Evolutionary conservation across 2,329 filamentous ascomycete genomes (phyloP).

Genomic region (Pseudogymnoascus sp.): DNA sequence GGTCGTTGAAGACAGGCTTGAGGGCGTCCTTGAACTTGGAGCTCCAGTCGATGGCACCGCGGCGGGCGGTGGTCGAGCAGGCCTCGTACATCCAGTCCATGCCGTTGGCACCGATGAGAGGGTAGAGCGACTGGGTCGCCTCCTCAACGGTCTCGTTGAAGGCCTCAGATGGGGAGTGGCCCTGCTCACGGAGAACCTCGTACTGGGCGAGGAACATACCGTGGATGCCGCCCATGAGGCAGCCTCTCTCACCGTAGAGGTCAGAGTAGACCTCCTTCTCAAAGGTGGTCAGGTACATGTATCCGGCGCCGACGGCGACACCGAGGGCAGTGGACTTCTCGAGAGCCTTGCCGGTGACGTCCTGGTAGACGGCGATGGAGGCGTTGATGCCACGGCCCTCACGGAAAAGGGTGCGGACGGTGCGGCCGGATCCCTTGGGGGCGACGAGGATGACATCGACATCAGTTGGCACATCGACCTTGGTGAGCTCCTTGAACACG

Average conservation of each 20-base stretch:
- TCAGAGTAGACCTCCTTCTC: constrained; percentile 99
- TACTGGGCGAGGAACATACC: constrained; percentile 99
- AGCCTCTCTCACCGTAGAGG: constrained; percentile 98
- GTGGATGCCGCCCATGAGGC: constrained; percentile 99
- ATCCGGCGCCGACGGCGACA: constrained; percentile 93
- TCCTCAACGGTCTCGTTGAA: constrained; percentile 99
- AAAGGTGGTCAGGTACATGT: constrained; percentile 99
- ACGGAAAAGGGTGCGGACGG: constrained; percentile 96
- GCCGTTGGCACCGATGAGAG: constrained; percentile 90
- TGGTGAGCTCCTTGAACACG: constrained; percentile 99
- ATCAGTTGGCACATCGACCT: constrained; percentile 91
- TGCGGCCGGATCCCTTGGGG: constrained; percentile 97
- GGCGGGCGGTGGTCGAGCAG: constrained; percentile 96
- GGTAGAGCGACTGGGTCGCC: constrained; percentile 96
- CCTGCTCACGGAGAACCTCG: constrained; percentile 97
- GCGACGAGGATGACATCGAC: constrained; percentile 99
- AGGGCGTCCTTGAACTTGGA: constrained; percentile 94
- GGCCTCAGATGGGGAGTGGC: constrained; percentile 94
- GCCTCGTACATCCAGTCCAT: constrained; percentile 99
- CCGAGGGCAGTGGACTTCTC: constrained; percentile 96
- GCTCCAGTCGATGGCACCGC: constrained; percentile 98
- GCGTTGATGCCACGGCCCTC: constrained; percentile 99
- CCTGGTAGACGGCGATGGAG: constrained; percentile 95
- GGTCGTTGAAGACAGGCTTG: constrained; percentile 96
- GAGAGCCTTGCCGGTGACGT: constrained; percentile 94